Evolutionary conservation across 2,329 filamentous ascomycete genomes (phyloP), one percentile per base, ranked within the genome.

Genomic region (Diaporthe humulicola): DNA sequence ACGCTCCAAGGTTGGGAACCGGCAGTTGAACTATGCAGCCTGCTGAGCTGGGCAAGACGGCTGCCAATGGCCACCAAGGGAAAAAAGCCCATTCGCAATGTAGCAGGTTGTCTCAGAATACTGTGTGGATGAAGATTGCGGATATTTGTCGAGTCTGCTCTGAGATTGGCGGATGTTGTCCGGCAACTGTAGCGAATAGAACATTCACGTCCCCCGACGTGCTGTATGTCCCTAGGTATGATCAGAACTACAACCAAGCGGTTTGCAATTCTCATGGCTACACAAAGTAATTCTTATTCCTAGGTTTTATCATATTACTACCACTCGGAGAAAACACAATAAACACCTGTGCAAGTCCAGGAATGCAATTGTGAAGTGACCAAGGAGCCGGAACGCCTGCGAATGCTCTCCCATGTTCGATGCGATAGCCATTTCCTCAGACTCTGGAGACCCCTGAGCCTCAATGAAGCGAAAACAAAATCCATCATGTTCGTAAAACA

Each of bases 341-440:
- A 14, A 36, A 33, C 30, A 36, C 8, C 36, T 4, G 14, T 33
- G n/a, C 45, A 54, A 48, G 70, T 52, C 17, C 42, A 48, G 12
- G 60, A 33, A 72, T 56, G 70, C 70, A 72, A 50, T 56, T 72
- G 57, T 64, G 36, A 33, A 64, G 30, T 56, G 70, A 36, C 33
- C 28, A 36, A 30, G n/a, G 9, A 54, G 28, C 57, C 57, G 19
- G n/a, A 42, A 56, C 70, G 57, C 70, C 70, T 25, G 30, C 54
- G 42, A 45, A 72, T 72, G 70, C 70, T 54, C 42, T 15, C 33
- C n/a, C 57, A 8, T 22, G 45, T 42, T 30, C 14, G 19, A 72
- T 64, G 57, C 42, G 25, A 36, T 12, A 28, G 45, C 42, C 57
- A 14, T 45, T n/a, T 19, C 25, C 40, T 10, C 38, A 40, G 56